Evolutionary conservation across 345 rosid species (phyloP).

Genomic region (Acer campestre): DNA sequence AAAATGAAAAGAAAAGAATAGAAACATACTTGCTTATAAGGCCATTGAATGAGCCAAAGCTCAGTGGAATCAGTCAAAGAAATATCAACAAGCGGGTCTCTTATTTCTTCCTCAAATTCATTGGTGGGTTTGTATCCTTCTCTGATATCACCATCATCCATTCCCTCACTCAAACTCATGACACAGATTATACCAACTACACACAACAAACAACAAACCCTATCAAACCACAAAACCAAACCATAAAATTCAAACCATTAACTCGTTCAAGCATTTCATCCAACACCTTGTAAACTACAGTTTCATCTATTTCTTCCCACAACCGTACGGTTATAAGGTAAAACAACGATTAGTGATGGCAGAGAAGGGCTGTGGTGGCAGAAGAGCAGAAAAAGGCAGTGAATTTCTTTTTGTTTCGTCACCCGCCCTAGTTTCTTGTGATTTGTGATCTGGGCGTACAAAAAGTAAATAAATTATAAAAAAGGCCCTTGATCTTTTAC

Average conservation of each 20-base stretch:
- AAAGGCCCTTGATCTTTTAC: no score
- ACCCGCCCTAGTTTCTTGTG: no score
- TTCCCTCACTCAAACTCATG: conserved; percentile 10
- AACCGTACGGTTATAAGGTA: no score
- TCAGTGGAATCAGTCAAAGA: conserved; percentile 42
- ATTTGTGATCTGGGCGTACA: no score
- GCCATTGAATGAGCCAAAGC: conserved; percentile 89
- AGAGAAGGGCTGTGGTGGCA: no score
- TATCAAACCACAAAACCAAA: no score
- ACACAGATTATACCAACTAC: not conserved
- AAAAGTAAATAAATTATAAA: no score
- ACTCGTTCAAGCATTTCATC: not conserved
- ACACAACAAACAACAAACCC: not conserved
- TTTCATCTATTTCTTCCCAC: not conserved
- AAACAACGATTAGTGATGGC: no score
- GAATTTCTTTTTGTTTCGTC: no score
- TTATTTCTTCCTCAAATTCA: conserved; percentile 41
- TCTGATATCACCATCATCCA: conserved; percentile 22
- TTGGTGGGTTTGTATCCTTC: conserved; percentile 44
- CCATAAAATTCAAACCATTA: not conserved
- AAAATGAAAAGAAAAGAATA: not conserved
- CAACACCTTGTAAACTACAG: not conserved
- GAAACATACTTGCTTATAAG: conserved; percentile 49
- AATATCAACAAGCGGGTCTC: conserved; percentile 46
- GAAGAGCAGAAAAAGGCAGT: no score